Base-by-base conservation (phyloP, 1,139 yeast species). In the Candida glucosophila region DNA sequence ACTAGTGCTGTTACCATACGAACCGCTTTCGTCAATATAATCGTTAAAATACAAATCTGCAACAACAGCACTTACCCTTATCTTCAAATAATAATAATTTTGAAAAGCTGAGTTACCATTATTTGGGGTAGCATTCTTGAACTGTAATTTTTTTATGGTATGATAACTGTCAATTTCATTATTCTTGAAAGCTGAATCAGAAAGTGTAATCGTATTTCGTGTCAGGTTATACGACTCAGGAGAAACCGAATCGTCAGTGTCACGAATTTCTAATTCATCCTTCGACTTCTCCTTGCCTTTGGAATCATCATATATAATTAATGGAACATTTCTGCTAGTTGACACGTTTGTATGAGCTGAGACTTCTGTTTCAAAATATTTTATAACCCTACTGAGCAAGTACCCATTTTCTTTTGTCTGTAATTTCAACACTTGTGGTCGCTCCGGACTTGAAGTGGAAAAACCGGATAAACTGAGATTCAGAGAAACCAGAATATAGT, bases 41-140 rank as follows among this genome's bases (percentile, higher is more conserved):
- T 60, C 66, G 32, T 59, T 66, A 33, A 56, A 58, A 34, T 59
- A 59, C 30, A 57, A 45, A 35, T 59, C 66, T 4, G 66, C 66
- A n/a, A 60, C 66, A 10, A 58, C 50, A 6, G 67, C 68, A 35
- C 60, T 58, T 12, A 73, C 49, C 26, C 59, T 53, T 8, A 71
- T 57, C 12, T 57, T 52, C 16, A 75, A 50, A 32, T 64, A 68
- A 40, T 69, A 74, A 39, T 70, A 75, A 37, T 73, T 73, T 38
- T 73, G 79, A 33, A 65, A 61, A 10, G 67, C 58, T 22, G 61
- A 54, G 34, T 75, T 72, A 9, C 79, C 79, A 40, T 73, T 74
- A 41, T 74, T 73, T 4, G 80, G 77, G 0, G 82, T 75, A 9
- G 81, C 79, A 34, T 63, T 70, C 27, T 69, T 63, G 44, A 75